Evolutionary conservation across 225 moss, liverwort and hornwort species (phyloP), one percentile per base, ranked within the genome.

Genomic region (Physcomitrellopsis africana): DNA sequence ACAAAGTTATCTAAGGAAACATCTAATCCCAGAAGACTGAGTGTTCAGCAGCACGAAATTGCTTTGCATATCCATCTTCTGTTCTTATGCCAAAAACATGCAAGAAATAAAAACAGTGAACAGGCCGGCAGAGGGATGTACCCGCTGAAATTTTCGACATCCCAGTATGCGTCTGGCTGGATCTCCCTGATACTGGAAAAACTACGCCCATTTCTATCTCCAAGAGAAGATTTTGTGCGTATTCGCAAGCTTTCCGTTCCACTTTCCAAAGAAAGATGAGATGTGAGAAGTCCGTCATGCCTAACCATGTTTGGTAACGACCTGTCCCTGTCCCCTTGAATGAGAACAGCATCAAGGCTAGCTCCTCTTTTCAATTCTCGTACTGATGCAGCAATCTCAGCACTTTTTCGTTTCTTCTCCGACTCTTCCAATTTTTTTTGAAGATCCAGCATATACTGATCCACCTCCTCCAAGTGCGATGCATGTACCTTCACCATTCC

Each of bases 401-500:
- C 65, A 80, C 48, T 73, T 73, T 76, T 79, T 29, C 63, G 61
- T 26, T 74, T 82, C 69, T 80, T 81, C 52, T 85, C 89, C 7
- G 85, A 81, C 42, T 63, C 83, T 51, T 90, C 88, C 75, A 83
- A 77, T 60, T 78, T 90, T 32, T 65, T 58, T 66, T 89, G 87
- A 47, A 93, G 70, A 54, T 90, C 85, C 55, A 81, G 72, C 29
- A 93, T 78, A 55, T 87, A 93, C 42, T 79, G 82, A 86, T 93
- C 93, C 45, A 93, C 87, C 67, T 91, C 89, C 65, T 93, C 89
- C 63, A 91, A 72, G 66, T 89, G 87, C 16, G 84, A 87, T 54
- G 89, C 70, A 79, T 89, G 93, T 23, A 93, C 86, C 82, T 85
- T 88, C 29, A 89, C 86, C 72, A 90, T 73, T 60, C 87, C 82